Conservation (phyloP, 2,329 filamentous ascomycete species). For the Penicillium griseofulvum region DNA sequence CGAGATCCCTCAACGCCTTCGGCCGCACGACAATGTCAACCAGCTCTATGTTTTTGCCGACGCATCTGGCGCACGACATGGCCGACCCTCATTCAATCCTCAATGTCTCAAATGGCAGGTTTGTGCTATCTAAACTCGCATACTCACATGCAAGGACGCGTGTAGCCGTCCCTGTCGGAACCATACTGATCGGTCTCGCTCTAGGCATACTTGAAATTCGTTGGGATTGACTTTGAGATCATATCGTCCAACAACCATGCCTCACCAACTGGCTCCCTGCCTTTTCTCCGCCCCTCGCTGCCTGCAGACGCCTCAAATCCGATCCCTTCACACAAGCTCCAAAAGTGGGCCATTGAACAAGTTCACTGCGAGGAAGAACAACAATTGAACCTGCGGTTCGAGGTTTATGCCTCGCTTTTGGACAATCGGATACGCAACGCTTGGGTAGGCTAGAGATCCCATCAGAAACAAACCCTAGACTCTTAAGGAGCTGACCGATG, state of each 20-base stretch:
- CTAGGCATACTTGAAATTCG: slow-evolving; percentile 79
- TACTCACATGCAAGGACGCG: not conserved
- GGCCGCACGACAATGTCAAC: slow-evolving; percentile 47
- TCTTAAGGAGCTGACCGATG: slow-evolving; percentile 1
- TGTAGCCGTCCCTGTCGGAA: not conserved
- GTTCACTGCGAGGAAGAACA: slow-evolving; percentile 48
- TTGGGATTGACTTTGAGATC: slow-evolving; percentile 64
- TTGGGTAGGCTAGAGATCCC: slow-evolving; percentile 59
- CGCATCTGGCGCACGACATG: slow-evolving; percentile 58
- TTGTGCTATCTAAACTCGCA: slow-evolving; percentile 12
- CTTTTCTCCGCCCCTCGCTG: slow-evolving; percentile 70
- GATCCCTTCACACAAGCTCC: slow-evolving; percentile 64
- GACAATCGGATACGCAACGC: slow-evolving; percentile 77
- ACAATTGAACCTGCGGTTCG: slow-evolving; percentile 57
- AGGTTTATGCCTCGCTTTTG: slow-evolving; percentile 75
- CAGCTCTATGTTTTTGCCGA: slow-evolving; percentile 76
- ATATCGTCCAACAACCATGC: slow-evolving; percentile 85
- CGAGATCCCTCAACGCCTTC: slow-evolving; percentile 65
- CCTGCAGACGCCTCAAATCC: slow-evolving; percentile 44
- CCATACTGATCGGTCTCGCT: slow-evolving; percentile 8
- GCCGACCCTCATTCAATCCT: slow-evolving; percentile 80
- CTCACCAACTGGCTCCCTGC: slow-evolving; percentile 81
- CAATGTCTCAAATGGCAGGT: slow-evolving; percentile 97
- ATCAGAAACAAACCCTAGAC: not conserved
- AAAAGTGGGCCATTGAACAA: slow-evolving; percentile 63